Evolutionary conservation across 805 yeast genomes (phyloP).

Genomic region (Citeromyces nyonsensis): DNA sequence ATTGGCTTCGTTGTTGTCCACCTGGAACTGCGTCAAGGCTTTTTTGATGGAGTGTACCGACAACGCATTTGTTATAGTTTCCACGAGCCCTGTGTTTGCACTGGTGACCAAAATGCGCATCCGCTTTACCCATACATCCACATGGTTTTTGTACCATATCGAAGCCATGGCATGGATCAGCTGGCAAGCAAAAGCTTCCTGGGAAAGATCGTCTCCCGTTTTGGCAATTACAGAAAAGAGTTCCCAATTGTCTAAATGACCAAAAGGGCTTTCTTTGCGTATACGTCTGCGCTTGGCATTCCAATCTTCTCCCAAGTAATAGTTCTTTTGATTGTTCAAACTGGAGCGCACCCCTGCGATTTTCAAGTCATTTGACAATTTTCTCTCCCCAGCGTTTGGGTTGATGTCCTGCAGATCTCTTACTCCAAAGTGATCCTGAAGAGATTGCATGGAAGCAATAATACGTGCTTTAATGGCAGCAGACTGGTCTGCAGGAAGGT

Average conservation of each 20-base stretch:
- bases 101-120: conserved; percentile 90
- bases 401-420: conserved; percentile 31
- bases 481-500: conserved; percentile 41
- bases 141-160: conserved; percentile 59
- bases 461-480: conserved; percentile 53
- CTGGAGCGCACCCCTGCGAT: conserved; percentile 47
- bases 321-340: conserved; percentile 13
- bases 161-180: conserved; percentile 74
- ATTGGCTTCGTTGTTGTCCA: conserved; percentile 49
- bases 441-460: conserved; percentile 58
- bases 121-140: conserved; percentile 80
- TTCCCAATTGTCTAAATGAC: conserved; percentile 88
- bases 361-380: conserved; percentile 83
- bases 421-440: conserved; percentile 52
- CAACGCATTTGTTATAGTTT: conserved; percentile 89
- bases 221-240: conserved; percentile 90
- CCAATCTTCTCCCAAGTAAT: conserved; percentile 89
- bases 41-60: conserved; percentile 92
- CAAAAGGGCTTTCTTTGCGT: conserved; percentile 61
- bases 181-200: conserved; percentile 97
- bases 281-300: conserved; percentile 65
- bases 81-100: conserved; percentile 83
- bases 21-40: conserved; percentile 65
- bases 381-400: conserved; percentile 81
- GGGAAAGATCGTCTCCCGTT: conserved; percentile 90